A percentile compares a stretch with the other conserved stretches of the same genome.
These are phyloP conservation scores for Penicillium glabrum DNA, from an alignment of 2,329 filamentous ascomycete genomes.

Conservation along the genomic window DNA sequence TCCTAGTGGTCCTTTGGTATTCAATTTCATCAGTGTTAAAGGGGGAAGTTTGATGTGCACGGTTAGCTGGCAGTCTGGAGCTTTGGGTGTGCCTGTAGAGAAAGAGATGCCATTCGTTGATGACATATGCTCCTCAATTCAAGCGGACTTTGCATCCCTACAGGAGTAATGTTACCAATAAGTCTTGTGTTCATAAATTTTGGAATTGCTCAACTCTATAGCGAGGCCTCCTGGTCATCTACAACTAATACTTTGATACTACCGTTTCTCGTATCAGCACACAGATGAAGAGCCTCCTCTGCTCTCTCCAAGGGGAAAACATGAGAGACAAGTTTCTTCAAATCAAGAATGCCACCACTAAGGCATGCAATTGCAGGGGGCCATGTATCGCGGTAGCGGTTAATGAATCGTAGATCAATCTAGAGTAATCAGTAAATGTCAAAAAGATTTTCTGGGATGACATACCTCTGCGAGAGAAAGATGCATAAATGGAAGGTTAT, in stretches of 20 bases:
- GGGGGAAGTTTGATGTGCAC: conserved; percentile 40
- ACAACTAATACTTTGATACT: conserved; percentile 64
- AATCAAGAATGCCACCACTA: conserved; percentile 59
- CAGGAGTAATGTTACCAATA: neutral
- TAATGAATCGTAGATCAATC: conserved; percentile 70
- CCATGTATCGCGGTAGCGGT: conserved; percentile 70
- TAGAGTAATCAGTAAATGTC: conserved; percentile 25
- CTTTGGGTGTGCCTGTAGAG: conserved; percentile 39
- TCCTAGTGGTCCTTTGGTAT: conserved; percentile 37
- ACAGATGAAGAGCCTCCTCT: conserved; percentile 57
- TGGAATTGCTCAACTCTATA: conserved; percentile 5
- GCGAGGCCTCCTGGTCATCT: conserved; percentile 44
- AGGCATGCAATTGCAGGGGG: conserved; percentile 63
- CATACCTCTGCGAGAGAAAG: conserved; percentile 57
- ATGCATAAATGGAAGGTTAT: conserved; percentile 68
- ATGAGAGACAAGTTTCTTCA: conserved; percentile 64
- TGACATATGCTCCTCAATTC: conserved; percentile 13
- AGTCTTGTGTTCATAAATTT: neutral
- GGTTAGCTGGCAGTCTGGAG: conserved; percentile 46
- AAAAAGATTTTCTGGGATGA: neutral
- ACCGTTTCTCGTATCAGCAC: conserved; percentile 52
- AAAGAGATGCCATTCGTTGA: conserved; percentile 19
- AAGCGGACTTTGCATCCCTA: conserved; percentile 6
- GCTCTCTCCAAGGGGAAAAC: conserved; percentile 63
- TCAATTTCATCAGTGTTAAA: conserved; percentile 45